Percentiles rank a stretch among this genome's conserved stretches.
phyloP scores from a whole-genome alignment of 495 filamentous ascomycete genomes.

The Neurospora pannonica region DNA sequence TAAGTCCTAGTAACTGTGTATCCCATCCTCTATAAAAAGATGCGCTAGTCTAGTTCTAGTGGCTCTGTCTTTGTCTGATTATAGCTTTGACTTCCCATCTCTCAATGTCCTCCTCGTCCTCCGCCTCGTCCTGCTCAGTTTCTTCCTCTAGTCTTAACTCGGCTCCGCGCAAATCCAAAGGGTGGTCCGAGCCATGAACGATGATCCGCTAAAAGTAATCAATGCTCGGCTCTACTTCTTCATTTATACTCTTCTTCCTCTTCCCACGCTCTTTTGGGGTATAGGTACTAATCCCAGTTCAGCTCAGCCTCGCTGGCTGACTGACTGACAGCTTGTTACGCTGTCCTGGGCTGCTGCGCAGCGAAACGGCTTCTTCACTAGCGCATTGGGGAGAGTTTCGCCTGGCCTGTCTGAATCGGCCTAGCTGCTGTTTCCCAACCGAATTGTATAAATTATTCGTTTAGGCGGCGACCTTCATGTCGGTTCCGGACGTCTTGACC shows the following conservation, averaged over 20 bases:
- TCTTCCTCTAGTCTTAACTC: background rate
- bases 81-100: background rate
- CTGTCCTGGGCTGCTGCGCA: background rate
- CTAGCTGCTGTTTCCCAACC: background rate
- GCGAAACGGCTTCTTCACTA: background rate
- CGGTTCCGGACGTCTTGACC: slow-evolving; percentile 11
- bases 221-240: background rate
- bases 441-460: slow-evolving; percentile 2
- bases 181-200: background rate
- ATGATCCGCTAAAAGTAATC: background rate
- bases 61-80: background rate
- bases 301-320: background rate
- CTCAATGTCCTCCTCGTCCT: background rate
- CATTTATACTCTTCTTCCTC: background rate
- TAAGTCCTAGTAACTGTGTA: background rate
- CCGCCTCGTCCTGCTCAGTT: background rate
- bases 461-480: slow-evolving; percentile 17
- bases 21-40: background rate
- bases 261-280: background rate
- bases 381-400: background rate
- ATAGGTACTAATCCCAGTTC: background rate
- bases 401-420: background rate
- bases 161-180: background rate
- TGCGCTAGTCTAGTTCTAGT: background rate
- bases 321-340: background rate